Percentiles rank a stretch among this genome's conserved stretches.
These are phyloP conservation scores for Aurinia saxatilis DNA, from an alignment of 345 rosid species.

Conservation along the genomic window DNA sequence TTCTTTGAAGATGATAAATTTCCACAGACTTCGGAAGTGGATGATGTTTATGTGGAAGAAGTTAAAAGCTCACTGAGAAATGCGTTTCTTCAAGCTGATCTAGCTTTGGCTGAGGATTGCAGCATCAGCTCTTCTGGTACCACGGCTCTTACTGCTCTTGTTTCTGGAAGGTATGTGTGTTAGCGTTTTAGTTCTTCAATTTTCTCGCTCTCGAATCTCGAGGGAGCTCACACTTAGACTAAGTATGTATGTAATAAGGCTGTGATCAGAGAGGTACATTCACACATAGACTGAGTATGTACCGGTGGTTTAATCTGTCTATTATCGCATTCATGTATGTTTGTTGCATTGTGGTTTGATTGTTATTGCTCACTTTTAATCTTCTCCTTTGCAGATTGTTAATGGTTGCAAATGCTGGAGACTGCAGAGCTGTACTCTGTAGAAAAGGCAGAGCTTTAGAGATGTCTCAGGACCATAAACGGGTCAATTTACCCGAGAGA, in stretches of 20 bases:
- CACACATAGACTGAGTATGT: too few species aligned
- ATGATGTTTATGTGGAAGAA: conserved; percentile 39
- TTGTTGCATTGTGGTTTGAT: neutral
- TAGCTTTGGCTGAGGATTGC: conserved; percentile 54
- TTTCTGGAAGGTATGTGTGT: conserved; percentile 55
- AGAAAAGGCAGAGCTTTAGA: conserved; percentile 29
- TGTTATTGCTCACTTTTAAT: neutral
- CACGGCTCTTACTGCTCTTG: conserved; percentile 67
- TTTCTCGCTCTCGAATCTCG: neutral
- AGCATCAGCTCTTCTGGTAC: conserved; percentile 73
- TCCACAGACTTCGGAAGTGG: conserved; percentile 49
- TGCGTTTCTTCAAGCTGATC: conserved; percentile 69
- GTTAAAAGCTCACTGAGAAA: conserved; percentile 47
- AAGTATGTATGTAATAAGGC: too few species aligned
- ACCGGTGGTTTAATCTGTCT: neutral
- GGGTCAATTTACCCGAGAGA: conserved; percentile 48
- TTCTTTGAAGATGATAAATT: conserved; percentile 62
- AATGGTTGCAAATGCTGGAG: conserved; percentile 36
- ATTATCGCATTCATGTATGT: too few species aligned
- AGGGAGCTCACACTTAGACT: neutral
- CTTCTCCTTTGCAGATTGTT: conserved; percentile 39
- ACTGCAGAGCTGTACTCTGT: conserved; percentile 32
- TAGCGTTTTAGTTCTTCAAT: neutral
- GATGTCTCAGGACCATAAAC: conserved; percentile 62
- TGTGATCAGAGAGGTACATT: too few species aligned